Percentiles rank a stretch among this genome's conserved stretches.
Conservation (phyloP, 257 asterid genomes). For the Penstemon barbatus region DNA sequence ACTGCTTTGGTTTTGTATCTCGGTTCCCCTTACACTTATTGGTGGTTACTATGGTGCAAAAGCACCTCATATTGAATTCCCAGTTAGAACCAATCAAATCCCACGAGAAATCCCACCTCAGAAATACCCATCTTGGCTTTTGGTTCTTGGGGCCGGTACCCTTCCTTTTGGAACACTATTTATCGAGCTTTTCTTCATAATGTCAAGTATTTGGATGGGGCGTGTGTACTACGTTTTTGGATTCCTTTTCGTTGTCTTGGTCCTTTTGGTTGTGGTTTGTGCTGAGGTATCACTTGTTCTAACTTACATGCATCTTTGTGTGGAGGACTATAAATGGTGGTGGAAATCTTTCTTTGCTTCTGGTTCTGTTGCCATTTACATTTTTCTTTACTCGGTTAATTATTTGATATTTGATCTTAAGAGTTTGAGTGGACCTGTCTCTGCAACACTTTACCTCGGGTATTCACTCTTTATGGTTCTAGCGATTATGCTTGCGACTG, state of each 20-base stretch:
- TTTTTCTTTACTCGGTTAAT: constrained; percentile 68
- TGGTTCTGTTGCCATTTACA: constrained; percentile 79
- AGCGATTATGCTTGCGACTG: constrained; percentile 88
- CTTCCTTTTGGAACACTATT: constrained; percentile 93
- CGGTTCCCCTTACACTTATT: constrained; percentile 77
- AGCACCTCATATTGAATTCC: constrained; percentile 79
- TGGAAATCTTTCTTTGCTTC: constrained; percentile 95
- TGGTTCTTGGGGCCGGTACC: constrained; percentile 92
- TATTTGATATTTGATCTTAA: constrained; percentile 74
- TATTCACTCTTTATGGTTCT: constrained; percentile 80
- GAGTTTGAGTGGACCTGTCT: constrained; percentile 82
- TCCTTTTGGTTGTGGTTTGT: constrained; percentile 73
- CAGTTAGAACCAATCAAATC: constrained; percentile 79
- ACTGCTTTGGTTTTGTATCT: constrained; percentile 82
- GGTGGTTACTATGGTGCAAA: constrained; percentile 81
- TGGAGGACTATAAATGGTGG: constrained; percentile 97
- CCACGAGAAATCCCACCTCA: constrained; percentile 90
- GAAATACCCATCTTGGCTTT: constrained; percentile 82
- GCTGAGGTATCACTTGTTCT: constrained; percentile 90
- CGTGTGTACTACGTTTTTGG: constrained; percentile 87
- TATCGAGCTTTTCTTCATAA: constrained; percentile 91
- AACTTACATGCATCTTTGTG: constrained; percentile 90
- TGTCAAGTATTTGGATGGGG: constrained; percentile 94
- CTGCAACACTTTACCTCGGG: constrained; percentile 83
- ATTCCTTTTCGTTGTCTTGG: constrained; percentile 63